Base-by-base conservation (phyloP, 352 stramenopile genomes). In the Globisporangium cystogenes region DNA sequence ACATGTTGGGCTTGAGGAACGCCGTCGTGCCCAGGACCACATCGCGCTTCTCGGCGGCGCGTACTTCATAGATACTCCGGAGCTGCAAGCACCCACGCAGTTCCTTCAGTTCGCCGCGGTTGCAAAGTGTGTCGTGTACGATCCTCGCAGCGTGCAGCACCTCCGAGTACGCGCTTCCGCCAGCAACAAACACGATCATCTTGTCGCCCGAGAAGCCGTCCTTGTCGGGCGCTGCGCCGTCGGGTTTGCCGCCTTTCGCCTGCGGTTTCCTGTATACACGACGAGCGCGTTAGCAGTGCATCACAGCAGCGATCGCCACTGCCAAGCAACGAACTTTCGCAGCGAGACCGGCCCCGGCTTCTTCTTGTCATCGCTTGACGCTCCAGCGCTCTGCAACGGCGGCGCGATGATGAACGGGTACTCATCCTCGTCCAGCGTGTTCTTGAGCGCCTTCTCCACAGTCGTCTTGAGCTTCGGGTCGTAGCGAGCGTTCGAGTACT, bases 141-240 rank as follows among this genome's bases (percentile, higher is more conserved):
- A n/a, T n/a, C n/a, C n/a, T n/a, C n/a, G n/a, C n/a, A n/a, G n/a
- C n/a, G n/a, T n/a, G n/a, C n/a, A 18, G 12, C 70, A 99, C 71
- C 78, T 99, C 96, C 0, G 87, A 94, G 65, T 97, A 98, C 20
- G 90, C 92, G 49, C 96, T 84, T 1, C 96, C 96, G 29, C 96
- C 96, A 20, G 85, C 85, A 33, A 98, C 81, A 52, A 98, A 98
- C 7, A 99, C 89, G 60, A 99, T 90, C 64, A 97, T 85, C 57
- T 97, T 95, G 51, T 94, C 89, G 27, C 85, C 83, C 2, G 59
- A 66, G 50, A 91, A 89, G 0, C 57, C 60, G 14, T 82, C 78
- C 27, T 70, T 82, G 14, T 83, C 74, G 15, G 48, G 53, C 20
- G 40, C 20, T 45, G 47, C 52, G 62, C 56, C 26, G 27, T 75